phyloP scores from a whole-genome alignment of 441 rosid genomes.

The Populus tomentosa region DNA sequence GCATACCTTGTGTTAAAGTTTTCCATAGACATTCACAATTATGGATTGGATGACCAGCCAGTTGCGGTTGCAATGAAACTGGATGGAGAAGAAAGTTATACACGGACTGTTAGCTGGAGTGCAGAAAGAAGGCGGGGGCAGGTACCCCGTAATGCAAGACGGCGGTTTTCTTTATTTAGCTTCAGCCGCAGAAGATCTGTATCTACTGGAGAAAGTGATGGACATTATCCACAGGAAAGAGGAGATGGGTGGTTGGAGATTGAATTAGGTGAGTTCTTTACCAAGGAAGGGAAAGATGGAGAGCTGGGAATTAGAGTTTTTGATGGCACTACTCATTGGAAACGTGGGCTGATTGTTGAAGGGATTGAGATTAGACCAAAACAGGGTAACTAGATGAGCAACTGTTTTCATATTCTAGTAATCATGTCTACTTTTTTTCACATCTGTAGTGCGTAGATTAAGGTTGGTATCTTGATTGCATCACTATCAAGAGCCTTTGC shows the following conservation, averaged over 20 bases:
- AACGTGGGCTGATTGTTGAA: slow-evolving; percentile 18
- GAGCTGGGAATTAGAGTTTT: slow-evolving; percentile 36
- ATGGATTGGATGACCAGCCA: slow-evolving; percentile 41
- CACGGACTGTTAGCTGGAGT: slow-evolving; percentile 19
- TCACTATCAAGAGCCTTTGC: too few species aligned
- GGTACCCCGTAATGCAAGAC: background rate
- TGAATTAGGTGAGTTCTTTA: slow-evolving; percentile 41
- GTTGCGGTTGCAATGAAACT: slow-evolving; percentile 38
- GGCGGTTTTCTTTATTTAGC: background rate
- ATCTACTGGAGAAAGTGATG: background rate
- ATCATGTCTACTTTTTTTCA: background rate
- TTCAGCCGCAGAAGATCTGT: background rate
- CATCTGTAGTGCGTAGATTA: too few species aligned
- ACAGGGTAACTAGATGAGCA: background rate
- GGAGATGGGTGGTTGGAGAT: slow-evolving; percentile 47
- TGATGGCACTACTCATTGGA: slow-evolving; percentile 27
- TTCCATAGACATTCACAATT: background rate
- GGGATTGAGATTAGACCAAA: background rate
- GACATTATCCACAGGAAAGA: slow-evolving; percentile 18
- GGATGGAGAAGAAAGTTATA: slow-evolving; percentile 26
- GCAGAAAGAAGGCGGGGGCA: background rate
- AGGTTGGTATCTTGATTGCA: too few species aligned
- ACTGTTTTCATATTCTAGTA: background rate
- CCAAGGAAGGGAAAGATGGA: slow-evolving; percentile 20
- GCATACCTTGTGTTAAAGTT: slow-evolving; percentile 44